These are phyloP conservation scores for Salix koriyanagi DNA, from an alignment of 345 rosid species.

Conservation along the genomic window DNA sequence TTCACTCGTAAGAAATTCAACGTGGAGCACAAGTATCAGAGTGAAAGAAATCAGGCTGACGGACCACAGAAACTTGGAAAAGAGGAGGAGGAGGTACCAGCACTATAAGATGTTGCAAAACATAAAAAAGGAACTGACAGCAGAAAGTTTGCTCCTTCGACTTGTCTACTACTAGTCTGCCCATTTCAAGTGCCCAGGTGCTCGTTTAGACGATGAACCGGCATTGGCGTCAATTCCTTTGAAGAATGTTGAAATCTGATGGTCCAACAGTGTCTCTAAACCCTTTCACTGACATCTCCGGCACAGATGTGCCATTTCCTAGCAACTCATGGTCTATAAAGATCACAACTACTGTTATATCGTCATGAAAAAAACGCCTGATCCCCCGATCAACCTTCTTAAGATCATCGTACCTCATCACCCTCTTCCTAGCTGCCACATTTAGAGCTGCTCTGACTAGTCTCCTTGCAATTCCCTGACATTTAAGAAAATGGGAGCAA, in stretches of 20 bases:
- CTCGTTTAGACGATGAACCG: constrained; percentile 20
- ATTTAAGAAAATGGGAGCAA: neutral
- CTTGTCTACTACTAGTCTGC: neutral
- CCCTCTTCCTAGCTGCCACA: constrained; percentile 67
- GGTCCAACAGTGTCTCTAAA: constrained; percentile 60
- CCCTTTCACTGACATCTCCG: constrained; percentile 65
- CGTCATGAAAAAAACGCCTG: constrained; percentile 74
- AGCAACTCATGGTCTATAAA: constrained; percentile 61
- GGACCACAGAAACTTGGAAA: neutral
- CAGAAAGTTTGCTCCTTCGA: constrained; percentile 1
- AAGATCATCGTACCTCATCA: constrained; percentile 62
- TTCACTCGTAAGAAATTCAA: neutral
- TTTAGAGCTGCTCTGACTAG: constrained; percentile 66
- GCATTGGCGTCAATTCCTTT: constrained; percentile 21
- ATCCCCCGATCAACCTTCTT: constrained; percentile 58
- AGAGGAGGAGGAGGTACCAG: neutral
- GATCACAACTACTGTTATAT: constrained; percentile 80
- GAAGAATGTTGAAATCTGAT: constrained; percentile 52
- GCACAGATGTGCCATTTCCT: constrained; percentile 37
- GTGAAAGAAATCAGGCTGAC: neutral
- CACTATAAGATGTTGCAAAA: neutral
- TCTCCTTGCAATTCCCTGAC: constrained; percentile 75
- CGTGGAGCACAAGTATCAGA: neutral
- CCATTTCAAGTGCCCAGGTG: constrained; percentile 6
- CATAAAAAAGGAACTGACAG: neutral